A percentile compares a stretch with the other conserved stretches of the same genome.
Conservation (phyloP, 1,284 basidiomycete genomes). For the Pascua guehoae region DNA sequence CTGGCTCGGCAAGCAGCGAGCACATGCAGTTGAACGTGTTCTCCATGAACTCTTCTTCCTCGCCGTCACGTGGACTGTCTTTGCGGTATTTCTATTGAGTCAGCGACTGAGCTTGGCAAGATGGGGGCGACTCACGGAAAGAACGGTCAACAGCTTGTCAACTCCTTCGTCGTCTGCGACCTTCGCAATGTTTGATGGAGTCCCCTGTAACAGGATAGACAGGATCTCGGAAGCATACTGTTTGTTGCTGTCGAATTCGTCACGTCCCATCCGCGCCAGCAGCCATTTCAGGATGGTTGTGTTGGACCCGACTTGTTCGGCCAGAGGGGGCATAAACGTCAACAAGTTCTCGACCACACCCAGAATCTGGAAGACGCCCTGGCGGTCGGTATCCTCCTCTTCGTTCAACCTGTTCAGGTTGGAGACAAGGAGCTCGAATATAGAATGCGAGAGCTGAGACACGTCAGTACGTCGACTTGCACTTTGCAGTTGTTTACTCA, state of each 20-base stretch:
- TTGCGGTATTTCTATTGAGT: constrained; percentile 71
- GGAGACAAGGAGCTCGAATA: constrained; percentile 83
- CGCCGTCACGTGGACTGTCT: constrained; percentile 73
- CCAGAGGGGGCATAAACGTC: constrained; percentile 73
- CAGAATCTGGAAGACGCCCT: constrained; percentile 87
- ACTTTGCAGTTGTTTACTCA: constrained; percentile 48
- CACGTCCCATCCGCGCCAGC: constrained; percentile 68
- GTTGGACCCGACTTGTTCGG: constrained; percentile 64
- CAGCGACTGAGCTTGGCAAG: neutral
- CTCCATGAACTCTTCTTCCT: constrained; percentile 96
- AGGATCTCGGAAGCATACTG: constrained; percentile 83
- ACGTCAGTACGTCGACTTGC: neutral
- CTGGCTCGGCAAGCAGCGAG: constrained; percentile 68
- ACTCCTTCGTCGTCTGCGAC: constrained; percentile 71
- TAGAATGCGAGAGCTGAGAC: constrained; percentile 68
- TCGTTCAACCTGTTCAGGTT: constrained; percentile 75
- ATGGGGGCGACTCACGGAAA: constrained; percentile 62
- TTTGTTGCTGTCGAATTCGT: constrained; percentile 75
- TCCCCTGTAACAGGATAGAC: constrained; percentile 79
- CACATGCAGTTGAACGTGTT: constrained; percentile 89
- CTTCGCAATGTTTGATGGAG: constrained; percentile 61
- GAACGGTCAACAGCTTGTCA: constrained; percentile 68
- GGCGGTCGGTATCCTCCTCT: constrained; percentile 75
- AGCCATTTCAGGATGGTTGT: constrained; percentile 78
- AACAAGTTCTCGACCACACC: constrained; percentile 91